Base-by-base conservation (phyloP, 305 asterid genomes). In the Solanum aculeatissimum region DNA sequence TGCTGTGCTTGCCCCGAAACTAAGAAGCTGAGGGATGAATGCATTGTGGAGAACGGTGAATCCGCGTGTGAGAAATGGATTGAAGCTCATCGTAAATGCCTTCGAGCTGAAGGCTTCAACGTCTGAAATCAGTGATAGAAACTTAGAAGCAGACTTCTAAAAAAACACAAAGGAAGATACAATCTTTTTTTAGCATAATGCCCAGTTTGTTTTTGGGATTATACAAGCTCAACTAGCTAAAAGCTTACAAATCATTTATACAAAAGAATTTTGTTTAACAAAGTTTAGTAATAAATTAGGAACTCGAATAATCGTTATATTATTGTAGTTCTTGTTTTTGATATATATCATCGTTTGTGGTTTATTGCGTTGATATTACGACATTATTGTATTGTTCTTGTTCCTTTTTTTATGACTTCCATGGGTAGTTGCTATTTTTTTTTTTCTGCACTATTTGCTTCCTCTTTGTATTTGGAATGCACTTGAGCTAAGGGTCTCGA, bases 1-100 rank as follows among this genome's bases (percentile, higher is more conserved):
- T 97, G 98, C 15, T 97, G 98, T 47, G 98, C 99, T 74, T 97
- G 98, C 90, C 99, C 99, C 2, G 98, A 95, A 11, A 97, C 98
- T 25, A 97, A 95, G 92, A 91, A 88, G 93, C 89, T 92, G 86
- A 92, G 98, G 80, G 98, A 97, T 58, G 98, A 97, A 89, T 97
- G 99, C 83, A 79, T 97, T 1, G 97, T 97, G 83, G 91, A 92
- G 91, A 92, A 95, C 47, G 98, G 98, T 1, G 98, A 97, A 92
- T 29, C 90, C n/a, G 90, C 95, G 29, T 97, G 99, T 85, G 93
- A 80, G 66, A 95, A 94, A 89, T 93, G 93, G 96, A 95, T 95
- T 1, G 97, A 97, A 80, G 99, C 99, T 86, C 98, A 97, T 85
- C 89, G 83, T 57, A 89, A 77, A 90, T 97, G 98, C 88, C 98